Percentiles rank a stretch among this genome's conserved stretches.
phyloP scores from a whole-genome alignment of 345 rosid species.

The Murraya koenigii region DNA sequence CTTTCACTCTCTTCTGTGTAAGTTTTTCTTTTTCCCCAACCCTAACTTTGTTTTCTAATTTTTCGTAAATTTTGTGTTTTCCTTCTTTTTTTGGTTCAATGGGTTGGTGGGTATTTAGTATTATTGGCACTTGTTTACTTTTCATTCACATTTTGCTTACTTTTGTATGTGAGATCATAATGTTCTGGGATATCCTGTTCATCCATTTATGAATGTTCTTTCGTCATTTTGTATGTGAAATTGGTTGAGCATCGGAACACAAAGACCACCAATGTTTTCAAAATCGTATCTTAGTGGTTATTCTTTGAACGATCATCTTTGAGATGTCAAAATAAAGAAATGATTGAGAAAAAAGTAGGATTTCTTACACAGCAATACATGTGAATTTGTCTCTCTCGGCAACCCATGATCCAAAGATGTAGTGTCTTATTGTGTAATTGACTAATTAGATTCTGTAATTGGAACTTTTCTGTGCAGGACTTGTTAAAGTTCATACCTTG shows the following conservation, averaged over 20 bases:
- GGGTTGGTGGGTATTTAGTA: background rate
- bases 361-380: background rate
- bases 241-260: background rate
- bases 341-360: background rate
- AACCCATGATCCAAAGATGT: background rate
- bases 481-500: background rate
- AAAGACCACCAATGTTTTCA: background rate
- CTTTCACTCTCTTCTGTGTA: slow-evolving; percentile 5
- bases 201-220: background rate
- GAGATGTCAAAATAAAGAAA: background rate
- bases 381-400: background rate
- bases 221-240: background rate
- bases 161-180: background rate
- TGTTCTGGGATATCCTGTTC: background rate
- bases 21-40: slow-evolving; percentile 3
- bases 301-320: background rate
- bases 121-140: background rate
- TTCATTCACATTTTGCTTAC: background rate
- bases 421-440: background rate
- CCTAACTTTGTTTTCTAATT: background rate
- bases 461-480: slow-evolving; percentile 9
- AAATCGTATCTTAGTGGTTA: background rate
- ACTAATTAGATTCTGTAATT: background rate
- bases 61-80: background rate
- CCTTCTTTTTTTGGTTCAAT: background rate